A percentile compares a stretch with the other conserved stretches of the same genome.
Evolutionary conservation across 352 stramenopile genomes (phyloP).

Genomic region (Elongisporangium prolatum): DNA sequence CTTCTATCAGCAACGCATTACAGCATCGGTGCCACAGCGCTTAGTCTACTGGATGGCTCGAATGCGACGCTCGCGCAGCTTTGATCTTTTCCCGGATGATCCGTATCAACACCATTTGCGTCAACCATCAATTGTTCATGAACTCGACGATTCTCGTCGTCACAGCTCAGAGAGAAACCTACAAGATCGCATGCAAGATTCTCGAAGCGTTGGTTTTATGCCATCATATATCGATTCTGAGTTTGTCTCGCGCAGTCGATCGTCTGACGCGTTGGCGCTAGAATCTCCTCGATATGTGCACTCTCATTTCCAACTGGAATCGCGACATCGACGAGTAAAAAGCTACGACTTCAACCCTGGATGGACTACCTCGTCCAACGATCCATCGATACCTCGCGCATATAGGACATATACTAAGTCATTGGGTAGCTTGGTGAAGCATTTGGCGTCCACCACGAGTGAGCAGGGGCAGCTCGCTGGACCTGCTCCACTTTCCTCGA

Average conservation of each 20-base stretch:
- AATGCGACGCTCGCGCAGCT: constrained; percentile 50
- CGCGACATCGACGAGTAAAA: constrained; percentile 41
- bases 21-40: no score
- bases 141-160: background rate
- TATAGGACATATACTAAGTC: constrained; percentile 71
- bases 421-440: constrained; percentile 73
- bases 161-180: background rate
- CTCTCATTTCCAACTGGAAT: background rate
- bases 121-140: background rate
- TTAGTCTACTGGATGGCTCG: background rate
- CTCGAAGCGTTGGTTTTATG: background rate
- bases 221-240: background rate
- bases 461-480: constrained; percentile 6
- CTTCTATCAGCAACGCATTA: no score
- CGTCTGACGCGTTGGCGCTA: constrained; percentile 37
- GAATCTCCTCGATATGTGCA: constrained; percentile 30
- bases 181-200: background rate
- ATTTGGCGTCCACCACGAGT: constrained; percentile 49
- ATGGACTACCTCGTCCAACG: background rate
- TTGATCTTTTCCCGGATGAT: constrained; percentile 13
- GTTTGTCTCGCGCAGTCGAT: constrained; percentile 3
- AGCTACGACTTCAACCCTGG: constrained; percentile 36
- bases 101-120: background rate
- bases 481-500: constrained; percentile 4
- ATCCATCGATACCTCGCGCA: background rate